These are phyloP conservation scores for Priceomyces carsonii DNA, from an alignment of 805 yeast species.

Conservation along the genomic window DNA sequence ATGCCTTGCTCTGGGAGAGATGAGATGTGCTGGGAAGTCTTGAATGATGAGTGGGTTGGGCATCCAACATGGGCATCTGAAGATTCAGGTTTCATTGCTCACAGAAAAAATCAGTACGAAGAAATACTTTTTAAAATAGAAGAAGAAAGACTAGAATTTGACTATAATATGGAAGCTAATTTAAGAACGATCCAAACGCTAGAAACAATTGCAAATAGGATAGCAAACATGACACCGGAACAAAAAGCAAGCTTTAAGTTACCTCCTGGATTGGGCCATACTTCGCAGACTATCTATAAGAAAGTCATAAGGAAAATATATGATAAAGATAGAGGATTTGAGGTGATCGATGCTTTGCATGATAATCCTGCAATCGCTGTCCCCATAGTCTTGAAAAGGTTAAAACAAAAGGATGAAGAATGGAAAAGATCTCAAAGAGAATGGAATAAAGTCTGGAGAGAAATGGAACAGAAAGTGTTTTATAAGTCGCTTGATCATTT, in stretches of 20 bases:
- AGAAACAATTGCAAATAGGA: constrained; percentile 91
- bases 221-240: constrained; percentile 89
- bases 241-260: constrained; percentile 84
- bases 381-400: constrained; percentile 86
- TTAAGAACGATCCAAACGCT: constrained; percentile 92
- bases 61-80: constrained; percentile 99
- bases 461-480: constrained; percentile 92
- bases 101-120: constrained; percentile 96
- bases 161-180: constrained; percentile 92
- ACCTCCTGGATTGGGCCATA: constrained; percentile 92
- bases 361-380: constrained; percentile 95
- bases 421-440: constrained; percentile 98
- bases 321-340: constrained; percentile 93
- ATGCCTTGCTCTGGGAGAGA: constrained; percentile 99
- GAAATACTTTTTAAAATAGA: constrained; percentile 93
- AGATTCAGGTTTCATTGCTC: constrained; percentile 98
- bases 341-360: constrained; percentile 93
- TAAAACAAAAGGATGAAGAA: constrained; percentile 97
- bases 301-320: constrained; percentile 90
- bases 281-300: constrained; percentile 87
- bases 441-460: constrained; percentile 99
- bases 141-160: constrained; percentile 97
- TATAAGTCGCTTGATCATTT: constrained; percentile 92
- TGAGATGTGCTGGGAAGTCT: constrained; percentile 98
- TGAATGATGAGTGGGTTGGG: constrained; percentile 99